Evolutionary conservation across 495 filamentous ascomycete genomes (phyloP).

Genomic region (Penicillium soppii): DNA sequence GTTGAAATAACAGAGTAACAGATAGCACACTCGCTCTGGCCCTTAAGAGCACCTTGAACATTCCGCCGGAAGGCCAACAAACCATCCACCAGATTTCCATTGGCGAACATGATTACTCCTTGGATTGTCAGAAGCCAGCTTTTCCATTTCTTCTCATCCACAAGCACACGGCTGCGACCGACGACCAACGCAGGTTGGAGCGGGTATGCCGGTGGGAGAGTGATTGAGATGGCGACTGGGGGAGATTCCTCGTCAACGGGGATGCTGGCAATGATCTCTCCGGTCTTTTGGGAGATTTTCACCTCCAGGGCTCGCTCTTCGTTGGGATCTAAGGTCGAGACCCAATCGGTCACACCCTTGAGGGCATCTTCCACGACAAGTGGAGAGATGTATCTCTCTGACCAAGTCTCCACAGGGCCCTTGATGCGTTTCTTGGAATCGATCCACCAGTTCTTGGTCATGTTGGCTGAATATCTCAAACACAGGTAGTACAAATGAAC

Average conservation of each 20-base stretch:
- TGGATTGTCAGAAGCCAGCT: constrained; percentile 82
- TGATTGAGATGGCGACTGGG: constrained; percentile 72
- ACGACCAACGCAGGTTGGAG: constrained; percentile 74
- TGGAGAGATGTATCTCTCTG: constrained; percentile 81
- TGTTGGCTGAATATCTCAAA: constrained; percentile 70
- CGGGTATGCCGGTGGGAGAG: constrained; percentile 77
- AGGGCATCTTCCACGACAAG: constrained; percentile 72
- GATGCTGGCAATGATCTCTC: constrained; percentile 79
- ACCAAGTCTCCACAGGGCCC: constrained; percentile 74
- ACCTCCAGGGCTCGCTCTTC: constrained; percentile 70
- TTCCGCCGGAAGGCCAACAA: constrained; percentile 80
- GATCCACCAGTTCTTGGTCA: constrained; percentile 86
- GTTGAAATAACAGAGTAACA: constrained; percentile 91
- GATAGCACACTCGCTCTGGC: constrained; percentile 93
- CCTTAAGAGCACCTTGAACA: constrained; percentile 81
- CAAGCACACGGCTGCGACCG: constrained; percentile 76
- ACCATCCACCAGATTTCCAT: constrained; percentile 81
- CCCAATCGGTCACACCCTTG: constrained; percentile 71
- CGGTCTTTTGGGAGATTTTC: constrained; percentile 64
- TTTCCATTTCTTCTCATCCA: constrained; percentile 87
- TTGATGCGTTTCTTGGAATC: constrained; percentile 72
- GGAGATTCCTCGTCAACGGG: constrained; percentile 84
- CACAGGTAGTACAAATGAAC: constrained; percentile 83
- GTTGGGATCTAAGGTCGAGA: constrained; percentile 47
- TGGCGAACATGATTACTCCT: constrained; percentile 88